Base-by-base conservation (phyloP, 2,329 filamentous ascomycete species). In the Seiridium cupressi region DNA sequence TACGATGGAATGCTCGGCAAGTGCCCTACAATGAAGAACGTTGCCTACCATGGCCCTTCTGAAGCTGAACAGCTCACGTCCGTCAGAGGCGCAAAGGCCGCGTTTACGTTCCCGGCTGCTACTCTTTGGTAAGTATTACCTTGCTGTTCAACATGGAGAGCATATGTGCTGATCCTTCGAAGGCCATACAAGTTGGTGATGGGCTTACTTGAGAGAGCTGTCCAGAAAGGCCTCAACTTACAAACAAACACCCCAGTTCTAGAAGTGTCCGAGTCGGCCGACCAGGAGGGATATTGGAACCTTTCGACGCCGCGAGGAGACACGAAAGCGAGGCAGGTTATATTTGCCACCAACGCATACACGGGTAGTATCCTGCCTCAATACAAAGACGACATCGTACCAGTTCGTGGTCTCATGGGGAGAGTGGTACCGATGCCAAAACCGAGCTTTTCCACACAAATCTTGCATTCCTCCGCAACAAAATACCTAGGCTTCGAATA, bases 51-150 rank as follows among this genome's bases (percentile, higher is more conserved):
- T 38, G 65, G 64, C 1, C 40, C 61, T 5, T 60, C 36, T 13
- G 63, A 65, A 34, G 66, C 66, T 7, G 64, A 69, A 64, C 38
- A 61, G 65, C 47, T 64, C 54, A 60, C 73, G 3, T 73, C 73
- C 5, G 62, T 76, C 10, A 72, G 68, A 60, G 72, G 68, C 4
- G 74, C 74, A 1, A 69, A 70, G 57, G 68, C 65, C 9, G 67
- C 69, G 47, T 72, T 73, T 60, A 71, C 70, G 9, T 74, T 70
- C 57, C 66, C 65, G 55, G 64, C 67, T 9, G 59, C 63, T 34
- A 62, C 64, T 34, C 26, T 71, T 8, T 69, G 65, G 38, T 42
- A 13, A 42, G 38, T 2, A 26, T 26, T 26, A 26, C 18, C 18
- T 26, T 26, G 18, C 18, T 26, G 18, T 26, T 26, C 18, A 26